These are phyloP conservation scores for Colletotrichum sp. DNA, from an alignment of 2,329 filamentous ascomycete genomes.

Conservation along the genomic window DNA sequence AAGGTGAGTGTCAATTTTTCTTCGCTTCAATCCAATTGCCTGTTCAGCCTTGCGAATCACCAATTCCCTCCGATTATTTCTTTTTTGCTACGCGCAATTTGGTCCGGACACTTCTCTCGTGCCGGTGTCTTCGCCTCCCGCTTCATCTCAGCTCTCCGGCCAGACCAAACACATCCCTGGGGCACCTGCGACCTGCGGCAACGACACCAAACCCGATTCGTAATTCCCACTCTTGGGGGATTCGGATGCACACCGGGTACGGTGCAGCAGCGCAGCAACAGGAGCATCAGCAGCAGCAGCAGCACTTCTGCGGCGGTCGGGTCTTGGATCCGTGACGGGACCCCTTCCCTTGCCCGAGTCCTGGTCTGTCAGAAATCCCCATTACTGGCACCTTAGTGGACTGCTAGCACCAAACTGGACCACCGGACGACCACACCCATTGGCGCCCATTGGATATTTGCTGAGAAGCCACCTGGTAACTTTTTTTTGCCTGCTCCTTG, in stretches of 20 bases:
- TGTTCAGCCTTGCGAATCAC: not conserved
- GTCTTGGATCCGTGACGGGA: slow-evolving; percentile 5
- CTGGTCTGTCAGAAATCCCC: not conserved
- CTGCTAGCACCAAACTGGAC: slow-evolving; percentile 7
- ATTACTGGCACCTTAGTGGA: not conserved
- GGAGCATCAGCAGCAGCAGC: not conserved
- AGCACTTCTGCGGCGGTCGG: slow-evolving; percentile 9
- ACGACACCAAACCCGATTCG: not conserved
- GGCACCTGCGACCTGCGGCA: not conserved
- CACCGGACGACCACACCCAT: slow-evolving; percentile 17
- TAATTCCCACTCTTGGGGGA: slow-evolving; percentile 1
- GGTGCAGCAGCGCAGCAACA: not conserved
- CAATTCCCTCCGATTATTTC: not conserved
- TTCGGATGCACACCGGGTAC: slow-evolving; percentile 12
- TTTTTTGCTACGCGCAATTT: not conserved
- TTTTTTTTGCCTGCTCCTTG: slow-evolving; percentile 16
- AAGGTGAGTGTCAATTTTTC: not conserved
- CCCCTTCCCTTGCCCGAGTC: not conserved
- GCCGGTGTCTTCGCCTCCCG: not conserved
- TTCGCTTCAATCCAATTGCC: not conserved
- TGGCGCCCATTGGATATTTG: slow-evolving; percentile 21
- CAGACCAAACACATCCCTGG: slow-evolving; percentile 6
- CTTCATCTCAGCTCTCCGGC: slow-evolving; percentile 7
- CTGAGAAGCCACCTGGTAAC: slow-evolving; percentile 22
- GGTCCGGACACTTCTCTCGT: not conserved